phyloP scores from a whole-genome alignment of 768 basidiomycete species.

The Kwoniella heveanensis region DNA sequence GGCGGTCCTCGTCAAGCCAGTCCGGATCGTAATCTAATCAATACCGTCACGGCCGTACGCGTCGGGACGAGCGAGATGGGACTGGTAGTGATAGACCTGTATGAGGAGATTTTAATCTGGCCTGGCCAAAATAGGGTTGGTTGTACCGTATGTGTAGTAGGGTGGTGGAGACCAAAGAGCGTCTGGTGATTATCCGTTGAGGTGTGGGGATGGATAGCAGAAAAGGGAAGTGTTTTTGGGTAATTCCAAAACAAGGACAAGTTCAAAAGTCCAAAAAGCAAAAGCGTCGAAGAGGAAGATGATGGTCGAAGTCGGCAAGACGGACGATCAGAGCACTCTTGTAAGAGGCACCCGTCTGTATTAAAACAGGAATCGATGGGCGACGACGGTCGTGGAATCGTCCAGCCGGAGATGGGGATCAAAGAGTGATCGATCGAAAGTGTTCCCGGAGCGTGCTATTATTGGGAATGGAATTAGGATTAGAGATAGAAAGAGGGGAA shows the following conservation, averaged over 20 bases:
- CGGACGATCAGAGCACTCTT: not conserved
- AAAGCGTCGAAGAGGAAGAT: not conserved
- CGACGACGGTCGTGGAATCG: not conserved
- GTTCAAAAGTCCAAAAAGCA: too few relatives aligned
- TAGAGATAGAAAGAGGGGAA: not conserved
- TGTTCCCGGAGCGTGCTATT: not conserved
- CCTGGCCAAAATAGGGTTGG: slow-evolving; percentile 3
- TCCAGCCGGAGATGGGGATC: not conserved
- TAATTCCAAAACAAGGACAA: not conserved
- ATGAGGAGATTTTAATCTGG: slow-evolving; percentile 6
- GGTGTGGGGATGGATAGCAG: slow-evolving; percentile 11
- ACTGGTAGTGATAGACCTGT: not conserved
- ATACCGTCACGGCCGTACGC: not conserved
- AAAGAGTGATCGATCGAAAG: too few relatives aligned
- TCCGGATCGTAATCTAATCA: slow-evolving; percentile 12
- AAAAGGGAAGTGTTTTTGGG: not conserved
- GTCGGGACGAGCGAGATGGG: not conserved
- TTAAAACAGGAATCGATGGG: not conserved
- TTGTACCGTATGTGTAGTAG: not conserved
- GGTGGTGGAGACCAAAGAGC: slow-evolving; percentile 1
- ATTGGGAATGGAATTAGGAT: not conserved
- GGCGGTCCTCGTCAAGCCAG: slow-evolving; percentile 4
- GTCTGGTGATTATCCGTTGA: slow-evolving; percentile 4
- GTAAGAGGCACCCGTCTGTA: not conserved
- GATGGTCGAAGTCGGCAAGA: not conserved